phyloP scores from a whole-genome alignment of 495 filamentous ascomycete genomes.

The Ramalina peruviana region DNA sequence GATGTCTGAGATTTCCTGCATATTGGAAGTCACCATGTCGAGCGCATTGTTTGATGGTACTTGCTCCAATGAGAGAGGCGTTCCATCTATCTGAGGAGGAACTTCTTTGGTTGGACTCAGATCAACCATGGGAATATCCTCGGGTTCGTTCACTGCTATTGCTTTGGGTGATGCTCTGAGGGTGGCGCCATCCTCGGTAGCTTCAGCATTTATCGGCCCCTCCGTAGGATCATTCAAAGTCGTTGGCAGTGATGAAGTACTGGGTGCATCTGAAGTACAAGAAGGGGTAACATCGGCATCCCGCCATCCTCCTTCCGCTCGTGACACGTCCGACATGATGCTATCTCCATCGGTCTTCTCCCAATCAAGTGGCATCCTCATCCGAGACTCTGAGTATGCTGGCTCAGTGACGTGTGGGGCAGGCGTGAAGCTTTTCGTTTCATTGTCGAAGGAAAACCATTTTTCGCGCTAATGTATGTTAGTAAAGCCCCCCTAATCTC shows the following conservation, averaged over 20 bases:
- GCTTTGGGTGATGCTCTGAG: neutral
- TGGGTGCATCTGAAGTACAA: neutral
- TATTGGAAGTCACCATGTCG: no score
- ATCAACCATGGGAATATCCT: constrained; percentile 5
- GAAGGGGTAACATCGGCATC: neutral
- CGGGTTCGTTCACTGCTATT: neutral
- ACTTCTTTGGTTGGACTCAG: neutral
- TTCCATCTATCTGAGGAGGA: neutral
- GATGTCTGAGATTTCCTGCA: no score
- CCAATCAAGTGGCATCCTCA: neutral
- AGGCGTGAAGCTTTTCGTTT: neutral
- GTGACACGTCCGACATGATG: constrained; percentile 4
- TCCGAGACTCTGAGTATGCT: neutral
- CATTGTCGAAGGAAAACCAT: constrained; percentile 1
- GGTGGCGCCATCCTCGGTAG: neutral
- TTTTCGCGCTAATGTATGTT: neutral
- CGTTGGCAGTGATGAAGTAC: neutral
- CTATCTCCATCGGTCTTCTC: neutral
- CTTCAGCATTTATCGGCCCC: neutral
- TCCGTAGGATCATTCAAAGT: neutral
- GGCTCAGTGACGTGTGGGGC: neutral
- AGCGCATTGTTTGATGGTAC: no score
- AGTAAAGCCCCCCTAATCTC: neutral
- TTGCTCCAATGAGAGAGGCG: no score
- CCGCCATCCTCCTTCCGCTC: neutral